Base-by-base conservation (phyloP, 139 green algal species). In the Ostreobium quekettii region DNA sequence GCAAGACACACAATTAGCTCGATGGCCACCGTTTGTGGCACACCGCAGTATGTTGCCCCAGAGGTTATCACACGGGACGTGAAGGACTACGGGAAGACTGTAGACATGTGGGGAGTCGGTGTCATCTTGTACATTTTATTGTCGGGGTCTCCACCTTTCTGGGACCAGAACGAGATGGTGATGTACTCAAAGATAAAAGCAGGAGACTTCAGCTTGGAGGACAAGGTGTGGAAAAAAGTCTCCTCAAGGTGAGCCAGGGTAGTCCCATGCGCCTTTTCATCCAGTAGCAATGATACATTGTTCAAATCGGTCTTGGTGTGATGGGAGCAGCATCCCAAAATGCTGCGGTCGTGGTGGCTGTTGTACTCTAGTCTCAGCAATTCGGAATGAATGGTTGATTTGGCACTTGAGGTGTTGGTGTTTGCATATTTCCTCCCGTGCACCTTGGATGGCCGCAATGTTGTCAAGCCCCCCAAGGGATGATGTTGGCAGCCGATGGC, bases 1-100 rank as follows among this genome's bases (percentile, higher is more conserved):
- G 87, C 90, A 1, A 93, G 91, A 74, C 82, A 84, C 35, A 71
- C 71, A 5, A 28, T 5, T 4, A 53, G 35, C 30, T 66, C 73
- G 3, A 86, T 96, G 78, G 76, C 77, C 48, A 96, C 90, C 5
- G 79, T 96, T 48, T 95, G 89, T 39, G 91, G 91, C 6, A 95
- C 91, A 11, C 91, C 91, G 2, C 79, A 86, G 66, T 97, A 97
- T 56, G 89, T 97, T 8, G 91, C 91, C 0, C 92, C 92, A 3
- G 92, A 97, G 74, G 86, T 97, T 62, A 95, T 95, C 59, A 76
- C 75, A n/a, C 68, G 59, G 6, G 6, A 5, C 32, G n/a, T 19
- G 26, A 66, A 66, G 59, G 36, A 53, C 28, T 71, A 70, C 30
- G 32, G 8, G 1, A 29, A 60, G 24, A 36, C 57, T 61, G 77